Base-by-base conservation (phyloP, 768 basidiomycete genomes). In the Tubosaeta brunneosetosa region DNA sequence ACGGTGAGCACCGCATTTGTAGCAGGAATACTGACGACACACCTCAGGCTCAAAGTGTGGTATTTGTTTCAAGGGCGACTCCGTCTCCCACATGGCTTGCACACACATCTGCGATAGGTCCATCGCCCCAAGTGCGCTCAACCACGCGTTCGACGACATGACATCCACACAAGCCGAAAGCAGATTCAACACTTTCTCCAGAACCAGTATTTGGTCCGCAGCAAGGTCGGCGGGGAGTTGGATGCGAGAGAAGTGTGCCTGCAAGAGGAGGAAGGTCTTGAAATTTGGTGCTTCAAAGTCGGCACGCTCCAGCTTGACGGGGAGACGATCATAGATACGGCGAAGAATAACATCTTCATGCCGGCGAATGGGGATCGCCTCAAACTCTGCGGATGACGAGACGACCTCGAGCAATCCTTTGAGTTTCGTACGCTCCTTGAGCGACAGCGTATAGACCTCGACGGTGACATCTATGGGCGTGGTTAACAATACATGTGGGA, bases 31-130 rank as follows among this genome's bases (percentile, higher is more conserved):
- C 31, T 61, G 77, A 22, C 49, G 6, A 57, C 61, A 0, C 61
- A 94, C 91, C 49, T 95, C 91, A 6, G 84, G 71, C 59, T 95
- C 92, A 70, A 98, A 99, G 71, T 97, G 94, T 10, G 97, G 97
- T 40, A 99, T 87, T 68, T 99, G 95, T 65, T 90, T 93, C 60
- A 98, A 71, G 0, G 94, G 94, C 34, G 91, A 93, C 69, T 99
- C 97, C 10, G 85, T 87, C 66, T 99, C 95, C 97, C 97, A 98
- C 71, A 95, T 85, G 0, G 89, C 93, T 68, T 98, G 97, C 5
- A 97, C 91, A 69, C 92, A 94, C 95, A 98, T 98, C 70, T 98
- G 97, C 9, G 91, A 91, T 44, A 98, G 71, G 70, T 99, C 95
- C 97, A 98, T 98, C 0, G 94, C 94, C 31, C 93, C 90, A 22